Evolutionary conservation across 495 filamentous ascomycete species (phyloP).

Genomic region (Symbiotaphrina buchneri): DNA sequence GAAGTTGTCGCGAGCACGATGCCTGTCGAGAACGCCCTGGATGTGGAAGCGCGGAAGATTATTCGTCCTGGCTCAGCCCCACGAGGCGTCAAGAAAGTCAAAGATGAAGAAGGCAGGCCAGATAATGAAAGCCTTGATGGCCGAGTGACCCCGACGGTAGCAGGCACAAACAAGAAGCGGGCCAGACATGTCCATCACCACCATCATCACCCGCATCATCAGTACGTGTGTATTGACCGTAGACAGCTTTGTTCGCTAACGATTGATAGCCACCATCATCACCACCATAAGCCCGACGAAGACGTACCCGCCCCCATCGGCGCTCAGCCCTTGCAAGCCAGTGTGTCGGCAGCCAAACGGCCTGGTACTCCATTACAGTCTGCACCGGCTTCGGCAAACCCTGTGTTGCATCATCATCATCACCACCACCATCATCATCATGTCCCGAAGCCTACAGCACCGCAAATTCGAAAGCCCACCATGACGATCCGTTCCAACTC

Average conservation of each 20-base stretch:
- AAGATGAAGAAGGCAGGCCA: constrained; percentile 33
- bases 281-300: constrained; percentile 22
- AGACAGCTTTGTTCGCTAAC: neutral
- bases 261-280: constrained; percentile 41
- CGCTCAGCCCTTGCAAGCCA: too few species aligned
- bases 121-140: constrained; percentile 37
- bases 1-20: constrained; percentile 4
- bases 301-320: neutral
- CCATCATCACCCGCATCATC: constrained; percentile 18
- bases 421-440: constrained; percentile 32
- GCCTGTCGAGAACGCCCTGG: too few species aligned
- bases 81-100: constrained; percentile 28
- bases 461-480: constrained; percentile 35
- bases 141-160: constrained; percentile 22
- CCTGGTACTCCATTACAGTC: neutral
- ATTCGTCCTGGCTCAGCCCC: constrained; percentile 27
- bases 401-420: constrained; percentile 17
- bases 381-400: constrained; percentile 16
- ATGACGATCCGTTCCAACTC: constrained; percentile 38
- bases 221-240: constrained; percentile 17
- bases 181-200: constrained; percentile 17
- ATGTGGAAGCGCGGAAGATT: constrained; percentile 17
- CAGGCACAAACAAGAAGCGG: constrained; percentile 18
- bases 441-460: constrained; percentile 12
- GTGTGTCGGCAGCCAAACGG: constrained; percentile 3